Conservation (phyloP, 441 rosid genomes). For the Hura crepitans region DNA sequence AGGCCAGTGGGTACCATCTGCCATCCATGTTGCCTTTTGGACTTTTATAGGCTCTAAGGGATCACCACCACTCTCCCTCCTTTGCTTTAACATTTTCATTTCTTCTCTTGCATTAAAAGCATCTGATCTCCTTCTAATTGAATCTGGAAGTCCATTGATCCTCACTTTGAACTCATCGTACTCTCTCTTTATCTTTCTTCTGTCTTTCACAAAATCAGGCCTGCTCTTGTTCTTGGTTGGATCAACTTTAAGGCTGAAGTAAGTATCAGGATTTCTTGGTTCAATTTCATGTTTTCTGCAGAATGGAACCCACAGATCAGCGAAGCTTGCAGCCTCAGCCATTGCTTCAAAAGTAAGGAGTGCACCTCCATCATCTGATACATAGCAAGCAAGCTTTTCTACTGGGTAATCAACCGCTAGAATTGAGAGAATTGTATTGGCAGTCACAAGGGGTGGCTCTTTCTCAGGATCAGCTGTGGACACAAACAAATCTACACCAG, state of each 20-base stretch:
- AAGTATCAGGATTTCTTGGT: slow-evolving; percentile 79
- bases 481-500: slow-evolving; percentile 74
- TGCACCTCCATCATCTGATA: slow-evolving; percentile 92
- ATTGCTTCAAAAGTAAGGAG: slow-evolving; percentile 87
- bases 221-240: slow-evolving; percentile 84
- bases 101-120: slow-evolving; percentile 91
- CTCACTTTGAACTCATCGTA: slow-evolving; percentile 88
- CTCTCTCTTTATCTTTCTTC: slow-evolving; percentile 74
- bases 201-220: slow-evolving; percentile 75
- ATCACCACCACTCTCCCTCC: slow-evolving; percentile 63
- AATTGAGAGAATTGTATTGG: slow-evolving; percentile 80
- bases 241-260: slow-evolving; percentile 69
- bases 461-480: slow-evolving; percentile 93
- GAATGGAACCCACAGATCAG: slow-evolving; percentile 89
- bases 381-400: slow-evolving; percentile 68
- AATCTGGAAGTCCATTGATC: slow-evolving; percentile 77
- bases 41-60: slow-evolving; percentile 57
- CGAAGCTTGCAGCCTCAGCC: slow-evolving; percentile 92
- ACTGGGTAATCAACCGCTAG: slow-evolving; percentile 77
- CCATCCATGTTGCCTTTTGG: slow-evolving; percentile 96
- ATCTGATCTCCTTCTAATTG: slow-evolving; percentile 78
- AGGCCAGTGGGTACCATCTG: slow-evolving; percentile 96
- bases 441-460: slow-evolving; percentile 82
- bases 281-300: slow-evolving; percentile 81
- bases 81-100: slow-evolving; percentile 75